These are phyloP conservation scores for Colletotrichum sp. DNA, from an alignment of 2,329 filamentous ascomycete genomes.

Conservation along the genomic window DNA sequence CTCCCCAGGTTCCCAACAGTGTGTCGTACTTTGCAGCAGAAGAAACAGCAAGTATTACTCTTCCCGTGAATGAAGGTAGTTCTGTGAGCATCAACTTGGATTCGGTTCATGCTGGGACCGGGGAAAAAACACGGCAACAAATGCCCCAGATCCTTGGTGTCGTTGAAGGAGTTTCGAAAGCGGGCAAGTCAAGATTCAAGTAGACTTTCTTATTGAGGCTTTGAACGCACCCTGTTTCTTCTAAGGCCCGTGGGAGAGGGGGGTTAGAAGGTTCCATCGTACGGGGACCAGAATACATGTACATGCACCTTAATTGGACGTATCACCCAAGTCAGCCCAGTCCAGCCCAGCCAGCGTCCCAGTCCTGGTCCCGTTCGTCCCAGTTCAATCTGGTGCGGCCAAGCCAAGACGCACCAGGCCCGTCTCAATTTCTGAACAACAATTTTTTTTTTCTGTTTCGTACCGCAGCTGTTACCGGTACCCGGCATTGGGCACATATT, in stretches of 20 bases:
- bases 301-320: conserved; percentile 18
- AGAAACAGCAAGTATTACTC: not conserved
- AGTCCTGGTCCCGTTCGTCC: not conserved
- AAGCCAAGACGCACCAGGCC: conserved; percentile 13
- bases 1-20: not conserved
- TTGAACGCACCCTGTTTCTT: not conserved
- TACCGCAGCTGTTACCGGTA: not conserved
- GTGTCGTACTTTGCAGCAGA: not conserved
- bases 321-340: conserved; percentile 6
- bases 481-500: not conserved
- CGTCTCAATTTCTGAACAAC: conserved; percentile 2
- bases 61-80: not conserved
- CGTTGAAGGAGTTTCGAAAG: not conserved
- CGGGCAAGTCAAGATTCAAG: not conserved
- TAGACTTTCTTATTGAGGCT: not conserved
- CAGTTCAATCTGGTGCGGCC: conserved; percentile 3
- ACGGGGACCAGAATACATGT: not conserved
- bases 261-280: not conserved
- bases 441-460: not conserved
- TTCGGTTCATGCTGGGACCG: not conserved
- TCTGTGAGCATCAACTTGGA: not conserved
- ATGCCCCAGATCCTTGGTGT: not conserved
- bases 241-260: not conserved
- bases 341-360: not conserved
- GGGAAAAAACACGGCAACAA: not conserved